Base-by-base conservation (phyloP, 371 early-diverging fungal species). In the Mortierella sp. region DNA sequence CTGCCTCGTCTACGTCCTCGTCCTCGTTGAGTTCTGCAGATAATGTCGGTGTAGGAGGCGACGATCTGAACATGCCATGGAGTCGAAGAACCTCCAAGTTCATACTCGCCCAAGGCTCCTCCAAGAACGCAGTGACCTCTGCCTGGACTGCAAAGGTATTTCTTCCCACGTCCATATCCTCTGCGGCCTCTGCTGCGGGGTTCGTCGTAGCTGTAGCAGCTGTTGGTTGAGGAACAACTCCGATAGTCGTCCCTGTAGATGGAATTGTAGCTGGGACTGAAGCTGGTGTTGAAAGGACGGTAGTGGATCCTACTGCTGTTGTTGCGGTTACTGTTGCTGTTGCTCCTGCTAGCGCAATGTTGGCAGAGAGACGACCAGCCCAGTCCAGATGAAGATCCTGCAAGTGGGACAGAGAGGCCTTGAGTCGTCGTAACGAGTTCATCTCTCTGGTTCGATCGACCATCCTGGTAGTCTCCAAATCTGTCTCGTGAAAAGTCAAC, bases 21-120 rank as follows among this genome's bases (percentile, higher is more conserved):
- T 68, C 68, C 6, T 68, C 42, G 38, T 34, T 7, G 34, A 24
- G 68, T 42, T 21, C 42, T 3, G 44, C 44, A 38, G 44, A 38
- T 38, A 68, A 42, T 34, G 68, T 68, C 7, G 26, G n/a, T 28
- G 74, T 52, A 44, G 75, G 44, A 21, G 54, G 45, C 70, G 68
- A 45, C 14, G 79, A 55, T 47, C 48, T 28, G 45, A 42, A 54
- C 16, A 81, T 54, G 44, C 77, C 77, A 13, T 26, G 38, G 38
- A 81, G n/a, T 5, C 24, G 3, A 42, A 81, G 70, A 5, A 38
- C 55, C 16, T 48, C 68, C 74, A 81, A 31, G 0, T 74, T 77
- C 48, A 68, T 24, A 50, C 74, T 54, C 26, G 60, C 74, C 81
- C 81, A 81, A 44, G 77, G 81, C 21, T 81, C 81, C 47, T 77